A percentile compares a stretch with the other conserved stretches of the same genome.
Evolutionary conservation across 2,329 filamentous ascomycete genomes (phyloP).

Genomic region (Xylaria sp.): DNA sequence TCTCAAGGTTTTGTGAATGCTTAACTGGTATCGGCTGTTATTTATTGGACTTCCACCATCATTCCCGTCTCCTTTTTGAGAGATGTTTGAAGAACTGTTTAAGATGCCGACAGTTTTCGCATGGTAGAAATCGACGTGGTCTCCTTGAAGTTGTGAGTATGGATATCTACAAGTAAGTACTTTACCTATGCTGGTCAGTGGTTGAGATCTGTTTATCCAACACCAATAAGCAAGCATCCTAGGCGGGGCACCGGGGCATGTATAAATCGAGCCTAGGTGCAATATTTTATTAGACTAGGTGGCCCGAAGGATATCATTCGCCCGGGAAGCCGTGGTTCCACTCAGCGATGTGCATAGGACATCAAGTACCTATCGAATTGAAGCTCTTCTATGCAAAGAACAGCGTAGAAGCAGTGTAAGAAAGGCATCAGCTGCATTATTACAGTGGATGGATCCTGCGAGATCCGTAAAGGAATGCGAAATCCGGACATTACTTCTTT

Average conservation of each 20-base stretch:
- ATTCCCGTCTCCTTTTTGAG: not conserved
- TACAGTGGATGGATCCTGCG: constrained; percentile 3
- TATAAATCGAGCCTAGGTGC: constrained; percentile 6
- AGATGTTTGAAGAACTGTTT: not conserved
- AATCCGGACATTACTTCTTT: constrained; percentile 22
- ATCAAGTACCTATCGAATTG: not conserved
- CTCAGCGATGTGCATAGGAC: not conserved
- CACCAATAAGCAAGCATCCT: not conserved
- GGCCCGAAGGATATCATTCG: not conserved
- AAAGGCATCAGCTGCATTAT: not conserved
- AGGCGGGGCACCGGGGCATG: not conserved
- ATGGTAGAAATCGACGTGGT: no score
- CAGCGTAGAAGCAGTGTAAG: not conserved
- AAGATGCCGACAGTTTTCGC: not conserved
- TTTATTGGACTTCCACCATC: not conserved
- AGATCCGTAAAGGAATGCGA: constrained; percentile 22
- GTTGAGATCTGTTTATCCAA: constrained; percentile 4
- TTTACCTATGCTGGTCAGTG: not conserved
- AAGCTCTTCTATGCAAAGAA: not conserved
- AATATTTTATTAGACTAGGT: not conserved
- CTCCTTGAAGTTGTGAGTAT: no score
- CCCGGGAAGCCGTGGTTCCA: not conserved
- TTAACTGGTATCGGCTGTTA: not conserved
- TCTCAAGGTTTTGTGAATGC: not conserved
- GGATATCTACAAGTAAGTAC: no score